Evolutionary conservation across 345 rosid species (phyloP), one percentile per base, ranked within the genome.

Genomic region (Clausena lansium): DNA sequence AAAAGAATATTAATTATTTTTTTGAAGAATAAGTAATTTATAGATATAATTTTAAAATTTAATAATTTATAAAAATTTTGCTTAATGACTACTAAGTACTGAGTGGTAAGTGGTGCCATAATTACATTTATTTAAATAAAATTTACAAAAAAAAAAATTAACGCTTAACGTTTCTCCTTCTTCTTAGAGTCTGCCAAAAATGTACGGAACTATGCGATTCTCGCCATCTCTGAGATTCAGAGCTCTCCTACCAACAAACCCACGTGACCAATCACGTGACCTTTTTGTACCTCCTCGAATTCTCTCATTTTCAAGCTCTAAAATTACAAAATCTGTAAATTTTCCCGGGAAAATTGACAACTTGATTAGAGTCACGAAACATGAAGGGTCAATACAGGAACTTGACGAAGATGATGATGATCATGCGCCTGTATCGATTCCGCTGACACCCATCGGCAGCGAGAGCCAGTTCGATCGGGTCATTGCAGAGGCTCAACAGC

Each of bases 391-490:
- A 24, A 61, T 82, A 65, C 84, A 80, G 72, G 88, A 86, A 82
- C 64, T 87, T 73, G 92, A 91, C 75, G 94, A 90, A 81, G 93
- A 89, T 80, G 94, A 89, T 32, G 94, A 90, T 81, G 93, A 89
- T 81, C 93, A 89, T 28, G 83, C 88, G 5, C 98, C 96, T 41
- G 82, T 89, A 9, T 87, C 94, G 2, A 52, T 91, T 19, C 91
- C 90, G 77, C 86, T 92, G 19, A 83, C 76, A 45, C 85, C 82
- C 58, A 86, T 96, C 79, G 74, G 80, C 78, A 84, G 86, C 73
- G 98, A 92, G 82, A 88, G 72, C 76, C 90, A 87, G 66, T 94
- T 96, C 77, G 91, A 92, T 84, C 88, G 88, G 71, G 89, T 96
- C 71, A 76, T 96, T 70, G 91, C 91, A 2, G 97, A 91, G 78